phyloP scores from a whole-genome alignment of 495 filamentous ascomycete species.

The Penicillium cataractarum region DNA sequence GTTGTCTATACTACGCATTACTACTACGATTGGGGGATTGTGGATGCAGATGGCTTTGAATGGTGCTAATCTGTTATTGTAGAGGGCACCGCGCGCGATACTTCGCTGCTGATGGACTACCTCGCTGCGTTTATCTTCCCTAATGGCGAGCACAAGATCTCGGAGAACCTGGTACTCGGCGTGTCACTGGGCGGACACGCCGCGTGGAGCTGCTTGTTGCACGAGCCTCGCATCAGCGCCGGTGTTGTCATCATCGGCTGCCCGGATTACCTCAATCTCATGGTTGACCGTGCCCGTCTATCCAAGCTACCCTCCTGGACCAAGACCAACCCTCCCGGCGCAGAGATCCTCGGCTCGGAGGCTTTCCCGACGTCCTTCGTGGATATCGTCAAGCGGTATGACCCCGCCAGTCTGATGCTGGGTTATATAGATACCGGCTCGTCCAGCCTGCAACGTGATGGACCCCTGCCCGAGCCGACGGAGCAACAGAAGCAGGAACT shows the following conservation, averaged over 20 bases:
- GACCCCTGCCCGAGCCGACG: constrained; percentile 50
- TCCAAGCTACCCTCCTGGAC: constrained; percentile 70
- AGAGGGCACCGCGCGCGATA: constrained; percentile 78
- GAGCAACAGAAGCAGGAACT: constrained; percentile 45
- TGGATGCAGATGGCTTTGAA: too few relatives aligned
- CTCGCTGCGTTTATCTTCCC: constrained; percentile 77
- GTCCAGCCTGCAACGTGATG: constrained; percentile 31
- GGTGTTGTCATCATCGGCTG: constrained; percentile 84
- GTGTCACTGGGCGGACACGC: constrained; percentile 88
- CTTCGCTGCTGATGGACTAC: constrained; percentile 69
- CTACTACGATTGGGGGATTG: too few relatives aligned
- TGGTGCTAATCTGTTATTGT: background rate
- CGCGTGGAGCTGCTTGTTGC: constrained; percentile 79
- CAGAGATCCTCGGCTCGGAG: constrained; percentile 69
- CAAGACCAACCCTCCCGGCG: constrained; percentile 55
- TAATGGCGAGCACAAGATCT: constrained; percentile 53
- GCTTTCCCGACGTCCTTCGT: constrained; percentile 75
- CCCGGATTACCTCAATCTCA: constrained; percentile 80
- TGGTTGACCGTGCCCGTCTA: constrained; percentile 74
- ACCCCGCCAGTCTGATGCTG: constrained; percentile 72
- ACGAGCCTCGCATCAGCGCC: constrained; percentile 74
- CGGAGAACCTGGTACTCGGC: constrained; percentile 74
- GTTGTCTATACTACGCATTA: background rate
- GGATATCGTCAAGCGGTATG: constrained; percentile 59
- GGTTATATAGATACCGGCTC: constrained; percentile 46